phyloP scores from a whole-genome alignment of 352 stramenopile species.

The Globisporangium okanoganense region DNA sequence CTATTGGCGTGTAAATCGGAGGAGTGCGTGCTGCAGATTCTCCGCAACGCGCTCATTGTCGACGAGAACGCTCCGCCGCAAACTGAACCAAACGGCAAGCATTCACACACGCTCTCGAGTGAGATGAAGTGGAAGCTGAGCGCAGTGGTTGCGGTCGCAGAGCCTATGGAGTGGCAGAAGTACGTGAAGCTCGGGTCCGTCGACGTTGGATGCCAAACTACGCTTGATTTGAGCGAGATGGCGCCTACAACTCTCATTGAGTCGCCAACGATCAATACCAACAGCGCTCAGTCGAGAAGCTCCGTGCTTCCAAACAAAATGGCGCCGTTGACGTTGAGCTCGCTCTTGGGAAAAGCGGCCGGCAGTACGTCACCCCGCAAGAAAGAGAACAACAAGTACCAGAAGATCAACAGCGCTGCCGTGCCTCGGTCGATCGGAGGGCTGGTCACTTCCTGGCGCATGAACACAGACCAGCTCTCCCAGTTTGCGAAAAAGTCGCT shows the following conservation, averaged over 20 bases:
- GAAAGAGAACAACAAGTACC: constrained; percentile 56
- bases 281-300: neutral
- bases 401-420: constrained; percentile 65
- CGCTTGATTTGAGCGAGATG: constrained; percentile 19
- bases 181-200: constrained; percentile 44
- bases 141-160: constrained; percentile 45
- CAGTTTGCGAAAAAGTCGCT: constrained; percentile 81
- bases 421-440: constrained; percentile 60
- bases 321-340: constrained; percentile 42
- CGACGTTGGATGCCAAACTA: constrained; percentile 49
- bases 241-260: neutral
- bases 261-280: neutral
- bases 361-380: constrained; percentile 27
- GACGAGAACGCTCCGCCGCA: neutral
- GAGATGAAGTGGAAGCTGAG: constrained; percentile 34
- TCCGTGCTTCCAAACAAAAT: constrained; percentile 19
- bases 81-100: neutral
- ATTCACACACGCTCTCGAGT: neutral
- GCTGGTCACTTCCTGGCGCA: constrained; percentile 78
- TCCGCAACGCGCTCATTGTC: constrained; percentile 20
- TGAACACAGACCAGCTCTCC: constrained; percentile 75
- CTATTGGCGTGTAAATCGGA: constrained; percentile 36
- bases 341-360: constrained; percentile 35
- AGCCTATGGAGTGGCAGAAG: constrained; percentile 68
- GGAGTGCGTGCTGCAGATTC: constrained; percentile 32